Percentiles rank a stretch among this genome's conserved stretches.
Evolutionary conservation across 1,139 yeast genomes (phyloP).

Genomic region (Geotrichum reessii): DNA sequence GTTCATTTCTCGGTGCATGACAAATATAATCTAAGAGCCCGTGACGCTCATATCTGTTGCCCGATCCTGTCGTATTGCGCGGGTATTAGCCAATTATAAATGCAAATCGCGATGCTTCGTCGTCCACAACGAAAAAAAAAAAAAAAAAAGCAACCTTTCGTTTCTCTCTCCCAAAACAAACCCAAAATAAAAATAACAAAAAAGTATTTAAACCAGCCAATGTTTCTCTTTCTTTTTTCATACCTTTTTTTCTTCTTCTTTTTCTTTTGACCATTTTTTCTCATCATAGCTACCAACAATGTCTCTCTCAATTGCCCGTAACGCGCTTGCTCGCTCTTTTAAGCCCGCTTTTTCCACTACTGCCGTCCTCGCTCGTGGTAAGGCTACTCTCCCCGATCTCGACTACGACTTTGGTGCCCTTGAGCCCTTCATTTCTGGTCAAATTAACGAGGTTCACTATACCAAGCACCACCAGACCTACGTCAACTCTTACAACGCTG

Average conservation of each 20-base stretch:
- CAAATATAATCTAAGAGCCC: neutral
- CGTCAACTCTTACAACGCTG: slow-evolving; percentile 81
- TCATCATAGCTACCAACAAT: neutral
- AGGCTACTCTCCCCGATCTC: slow-evolving; percentile 62
- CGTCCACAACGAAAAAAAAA: neutral
- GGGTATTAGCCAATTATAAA: neutral
- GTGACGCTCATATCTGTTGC: neutral
- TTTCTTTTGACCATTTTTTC: neutral
- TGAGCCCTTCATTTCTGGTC: slow-evolving; percentile 85
- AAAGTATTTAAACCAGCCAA: neutral
- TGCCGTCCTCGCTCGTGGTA: slow-evolving; percentile 36
- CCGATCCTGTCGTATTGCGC: neutral
- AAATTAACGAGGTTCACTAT: slow-evolving; percentile 87
- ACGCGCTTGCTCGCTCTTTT: slow-evolving; percentile 15
- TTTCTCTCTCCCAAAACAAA: neutral
- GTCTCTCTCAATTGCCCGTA: slow-evolving; percentile 19
- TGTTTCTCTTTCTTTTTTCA: neutral
- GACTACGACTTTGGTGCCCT: slow-evolving; percentile 84
- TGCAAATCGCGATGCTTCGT: neutral
- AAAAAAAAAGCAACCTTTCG: neutral
- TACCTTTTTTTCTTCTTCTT: neutral
- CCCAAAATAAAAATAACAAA: too few species aligned
- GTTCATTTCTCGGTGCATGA: neutral
- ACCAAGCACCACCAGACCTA: slow-evolving; percentile 93
- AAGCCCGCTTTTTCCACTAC: slow-evolving; percentile 11